phyloP scores from a whole-genome alignment of 495 filamentous ascomycete species.

The Chlorociboria aeruginascens region DNA sequence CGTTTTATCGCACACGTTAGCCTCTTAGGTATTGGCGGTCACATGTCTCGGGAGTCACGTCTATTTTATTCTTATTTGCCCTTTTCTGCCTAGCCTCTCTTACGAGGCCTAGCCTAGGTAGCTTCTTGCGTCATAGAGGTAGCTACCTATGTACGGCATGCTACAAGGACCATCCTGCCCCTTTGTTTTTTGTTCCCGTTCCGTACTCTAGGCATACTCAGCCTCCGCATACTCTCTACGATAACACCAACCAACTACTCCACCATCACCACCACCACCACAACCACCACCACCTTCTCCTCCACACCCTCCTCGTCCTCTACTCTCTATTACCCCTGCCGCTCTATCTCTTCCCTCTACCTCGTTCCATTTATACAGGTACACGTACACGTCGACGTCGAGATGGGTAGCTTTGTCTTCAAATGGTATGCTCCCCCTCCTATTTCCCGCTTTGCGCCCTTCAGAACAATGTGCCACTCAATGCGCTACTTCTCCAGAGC shows the following conservation, averaged over 20 bases:
- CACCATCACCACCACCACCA: not conserved
- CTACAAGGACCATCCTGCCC: not conserved
- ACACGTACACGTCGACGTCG: too few species aligned
- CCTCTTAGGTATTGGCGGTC: too few species aligned
- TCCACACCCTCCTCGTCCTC: not conserved
- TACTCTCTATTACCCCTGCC: not conserved
- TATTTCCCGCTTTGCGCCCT: not conserved
- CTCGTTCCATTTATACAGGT: not conserved
- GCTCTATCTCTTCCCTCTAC: not conserved
- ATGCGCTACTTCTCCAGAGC: not conserved
- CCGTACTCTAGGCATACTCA: too few species aligned
- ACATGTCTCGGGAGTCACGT: too few species aligned
- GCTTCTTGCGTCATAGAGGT: too few species aligned
- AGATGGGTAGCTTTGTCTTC: conserved; percentile 42
- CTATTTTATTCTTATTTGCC: too few species aligned
- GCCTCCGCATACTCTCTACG: not conserved
- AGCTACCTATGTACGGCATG: too few species aligned
- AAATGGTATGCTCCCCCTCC: conserved; percentile 33
- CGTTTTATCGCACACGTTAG: too few species aligned
- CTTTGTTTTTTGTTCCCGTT: not conserved
- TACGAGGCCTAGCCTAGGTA: too few species aligned
- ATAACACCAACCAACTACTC: too few species aligned
- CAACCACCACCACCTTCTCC: not conserved
- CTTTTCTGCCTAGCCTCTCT: too few species aligned
- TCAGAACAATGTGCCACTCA: not conserved